Evolutionary conservation across 441 rosid species (phyloP).

Genomic region (Rhodomyrtus psidioides): DNA sequence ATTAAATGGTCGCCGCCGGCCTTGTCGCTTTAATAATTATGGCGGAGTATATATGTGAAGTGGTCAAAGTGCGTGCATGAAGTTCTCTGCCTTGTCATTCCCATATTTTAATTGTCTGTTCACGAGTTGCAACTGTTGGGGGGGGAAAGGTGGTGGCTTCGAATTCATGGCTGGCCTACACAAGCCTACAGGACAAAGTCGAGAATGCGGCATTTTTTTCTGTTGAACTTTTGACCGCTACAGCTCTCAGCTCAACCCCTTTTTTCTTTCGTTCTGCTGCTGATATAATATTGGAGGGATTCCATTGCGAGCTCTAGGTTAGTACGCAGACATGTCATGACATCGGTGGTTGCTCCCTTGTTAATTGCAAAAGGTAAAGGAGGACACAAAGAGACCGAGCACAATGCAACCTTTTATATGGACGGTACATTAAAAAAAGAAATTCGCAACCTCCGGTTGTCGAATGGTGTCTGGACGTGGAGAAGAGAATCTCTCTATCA

Average conservation of each 20-base stretch:
- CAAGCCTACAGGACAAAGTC: background rate
- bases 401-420: conserved; percentile 17
- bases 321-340: conserved; percentile 3
- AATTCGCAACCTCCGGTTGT: background rate
- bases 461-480: background rate
- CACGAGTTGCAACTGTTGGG: background rate
- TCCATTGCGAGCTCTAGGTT: background rate
- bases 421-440: background rate
- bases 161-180: conserved; percentile 15
- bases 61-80: background rate
- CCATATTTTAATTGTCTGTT: background rate
- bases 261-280: background rate
- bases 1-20: too few species aligned
- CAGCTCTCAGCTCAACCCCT: background rate
- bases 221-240: conserved; percentile 16
- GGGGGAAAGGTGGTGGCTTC: conserved; percentile 14
- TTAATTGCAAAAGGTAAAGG: background rate
- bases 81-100: background rate
- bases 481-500: background rate
- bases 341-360: conserved; percentile 3
- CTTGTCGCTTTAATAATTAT: background rate
- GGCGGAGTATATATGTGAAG: background rate
- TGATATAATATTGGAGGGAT: background rate
- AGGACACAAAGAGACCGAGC: conserved; percentile 1
- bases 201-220: conserved; percentile 1